Percentiles rank a stretch among this genome's conserved stretches.
These are phyloP conservation scores for Clausena lansium DNA, from an alignment of 345 rosid genomes.

Conservation along the genomic window DNA sequence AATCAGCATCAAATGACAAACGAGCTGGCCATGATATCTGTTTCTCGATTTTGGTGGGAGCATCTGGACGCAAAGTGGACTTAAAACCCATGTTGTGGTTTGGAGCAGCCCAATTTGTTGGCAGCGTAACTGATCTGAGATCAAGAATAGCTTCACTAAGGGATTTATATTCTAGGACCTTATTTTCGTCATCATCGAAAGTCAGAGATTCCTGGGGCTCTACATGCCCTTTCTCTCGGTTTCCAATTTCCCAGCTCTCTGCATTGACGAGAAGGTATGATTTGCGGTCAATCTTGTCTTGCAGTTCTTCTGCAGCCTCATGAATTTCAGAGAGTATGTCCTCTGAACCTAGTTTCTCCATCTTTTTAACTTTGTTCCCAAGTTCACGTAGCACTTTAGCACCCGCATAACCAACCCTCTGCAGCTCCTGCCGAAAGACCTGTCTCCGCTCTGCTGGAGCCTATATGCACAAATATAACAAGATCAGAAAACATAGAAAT, in stretches of 20 bases:
- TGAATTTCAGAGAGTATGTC: constrained; percentile 69
- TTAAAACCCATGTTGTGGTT: constrained; percentile 7
- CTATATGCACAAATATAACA: constrained; percentile 31
- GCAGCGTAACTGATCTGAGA: constrained; percentile 36
- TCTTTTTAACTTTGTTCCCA: constrained; percentile 69
- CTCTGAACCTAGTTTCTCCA: constrained; percentile 71
- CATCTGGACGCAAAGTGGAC: constrained; percentile 17
- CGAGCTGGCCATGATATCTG: constrained; percentile 64
- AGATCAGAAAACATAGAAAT: background rate
- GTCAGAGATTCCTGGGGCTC: constrained; percentile 53
- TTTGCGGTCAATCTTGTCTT: constrained; percentile 66
- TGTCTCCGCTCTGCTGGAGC: constrained; percentile 79
- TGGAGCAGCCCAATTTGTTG: constrained; percentile 24
- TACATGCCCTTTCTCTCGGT: constrained; percentile 34
- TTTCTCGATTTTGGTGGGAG: constrained; percentile 32
- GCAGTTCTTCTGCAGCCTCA: constrained; percentile 79
- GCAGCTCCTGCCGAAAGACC: constrained; percentile 65
- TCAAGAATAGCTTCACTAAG: constrained; percentile 75
- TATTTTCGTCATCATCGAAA: constrained; percentile 43
- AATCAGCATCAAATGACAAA: constrained; percentile 30
- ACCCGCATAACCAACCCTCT: constrained; percentile 64
- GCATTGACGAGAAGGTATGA: constrained; percentile 85
- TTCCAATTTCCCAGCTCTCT: constrained; percentile 87
- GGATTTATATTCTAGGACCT: constrained; percentile 54
- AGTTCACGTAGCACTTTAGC: constrained; percentile 74